Evolutionary conservation across 1,284 basidiomycete genomes (phyloP), one percentile per base, ranked within the genome.

Genomic region (Pterulicium gracile): DNA sequence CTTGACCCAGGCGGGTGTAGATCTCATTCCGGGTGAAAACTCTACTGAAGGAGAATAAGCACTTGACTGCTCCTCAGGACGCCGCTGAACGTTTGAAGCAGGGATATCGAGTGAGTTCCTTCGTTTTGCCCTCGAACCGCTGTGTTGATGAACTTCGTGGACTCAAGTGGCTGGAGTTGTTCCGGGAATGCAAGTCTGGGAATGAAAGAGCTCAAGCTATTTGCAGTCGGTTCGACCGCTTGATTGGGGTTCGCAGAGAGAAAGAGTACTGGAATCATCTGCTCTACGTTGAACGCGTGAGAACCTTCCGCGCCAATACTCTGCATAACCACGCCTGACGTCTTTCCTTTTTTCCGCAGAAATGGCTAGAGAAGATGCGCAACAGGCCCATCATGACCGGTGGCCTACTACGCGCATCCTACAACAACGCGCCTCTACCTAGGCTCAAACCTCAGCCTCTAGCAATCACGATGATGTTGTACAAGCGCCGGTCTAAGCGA

Each of bases 391-490:
- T 81, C 32, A 61, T 88, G 46, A 88, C 84, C 1, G 85, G 87
- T 2, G 72, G 68, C 3, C 74, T 77, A 56, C 57, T 88, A 20
- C 75, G 75, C 7, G 73, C 86, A 0, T 71, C 80, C 0, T 44
- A 74, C 4, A 77, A 64, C 61, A 78, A 88, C 57, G 68, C 62
- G 0, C 82, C 86, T 0, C 69, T 93, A 4, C 88, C 88, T 0
- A 75, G 86, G 0, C 62, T 93, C 54, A 78, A 73, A 47, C 87
- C 86, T 0, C 88, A 93, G 52, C 90, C 91, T 0, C 51, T 63
- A 2, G 65, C 72, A 13, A 72, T 91, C 35, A 72, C 75, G 0
- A 71, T 74, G 56, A 88, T 90, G 68, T 87, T 93, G 24, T 57
- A 62, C 17, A 68, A 69, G 14, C 74, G 91, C 1, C 67, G 75